Evolutionary conservation across 495 filamentous ascomycete species (phyloP), one percentile per base, ranked within the genome.

Genomic region (Evernia prunastri): DNA sequence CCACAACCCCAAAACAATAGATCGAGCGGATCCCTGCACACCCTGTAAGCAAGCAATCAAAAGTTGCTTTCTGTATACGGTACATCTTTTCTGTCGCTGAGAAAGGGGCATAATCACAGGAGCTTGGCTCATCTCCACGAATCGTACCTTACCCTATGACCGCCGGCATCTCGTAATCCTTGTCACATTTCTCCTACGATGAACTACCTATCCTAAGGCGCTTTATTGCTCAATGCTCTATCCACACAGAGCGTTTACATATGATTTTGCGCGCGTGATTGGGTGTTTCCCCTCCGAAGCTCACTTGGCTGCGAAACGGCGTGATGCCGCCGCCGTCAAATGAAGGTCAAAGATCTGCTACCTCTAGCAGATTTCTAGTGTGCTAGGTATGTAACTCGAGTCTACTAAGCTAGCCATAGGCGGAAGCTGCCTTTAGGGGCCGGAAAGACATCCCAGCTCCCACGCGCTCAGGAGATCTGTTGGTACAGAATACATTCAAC

Each of bases 361-460:
- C 56, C 59, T 64, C 62, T 59, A 51, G 56, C 31, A 64, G 27
- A 5, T 17, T 64, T 64, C 62, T 58, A 59, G 56, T 39, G 40
- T 56, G n/a, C 54, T 37, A 12, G 12, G 36, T 37, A 37, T 12
- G 36, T 17, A 31, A 13, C 18, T 43, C 13, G 51, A 58, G 42
- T n/a, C 17, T 39, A 33, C 39, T 42, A 37, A 59, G 56, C 62
- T 64, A 59, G 45, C 40, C 42, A 23, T 35, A 25, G n/a, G 9
- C 62, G 62, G 62, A 56, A 64, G 62, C 62, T 51, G 62, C 62
- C 62, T 64, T 64, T 64, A 64, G 62, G 61, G 62, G 62, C 62
- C 62, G 62, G 57, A 43, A 58, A 27, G 40, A 51, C 15, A 57
- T 42, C 42, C 33, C 43, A 40, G 49, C 25, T 49, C 56, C 62